phyloP scores from a whole-genome alignment of 495 filamentous ascomycete species.

The Penicillium daleae region DNA sequence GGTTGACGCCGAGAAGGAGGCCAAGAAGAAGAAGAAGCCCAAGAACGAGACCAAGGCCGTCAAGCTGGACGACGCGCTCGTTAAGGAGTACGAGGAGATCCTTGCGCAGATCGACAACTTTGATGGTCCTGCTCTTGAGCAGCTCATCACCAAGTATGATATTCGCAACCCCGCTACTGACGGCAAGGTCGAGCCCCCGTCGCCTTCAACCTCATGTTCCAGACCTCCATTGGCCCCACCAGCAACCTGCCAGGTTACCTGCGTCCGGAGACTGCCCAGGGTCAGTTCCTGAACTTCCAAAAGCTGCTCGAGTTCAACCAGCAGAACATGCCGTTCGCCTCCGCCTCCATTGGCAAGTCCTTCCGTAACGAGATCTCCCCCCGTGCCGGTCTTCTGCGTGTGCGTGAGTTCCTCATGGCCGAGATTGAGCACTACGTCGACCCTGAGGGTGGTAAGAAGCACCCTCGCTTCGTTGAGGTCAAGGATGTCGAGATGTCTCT shows the following conservation, averaged over 20 bases:
- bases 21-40: conserved; percentile 68
- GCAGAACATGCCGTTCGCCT: conserved; percentile 71
- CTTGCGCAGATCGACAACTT: conserved; percentile 77
- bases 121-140: conserved; percentile 63
- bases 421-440: conserved; percentile 78
- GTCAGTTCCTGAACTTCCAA: conserved; percentile 69
- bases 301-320: conserved; percentile 76
- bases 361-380: conserved; percentile 78
- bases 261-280: conserved; percentile 70
- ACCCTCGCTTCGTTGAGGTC: conserved; percentile 65
- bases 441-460: conserved; percentile 71
- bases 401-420: conserved; percentile 75
- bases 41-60: conserved; percentile 57
- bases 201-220: conserved; percentile 77
- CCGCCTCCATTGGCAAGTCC: conserved; percentile 75
- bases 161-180: conserved; percentile 67
- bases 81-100: conserved; percentile 69
- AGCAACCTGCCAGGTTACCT: conserved; percentile 66
- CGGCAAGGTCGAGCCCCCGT: conserved; percentile 63
- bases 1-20: conserved; percentile 66
- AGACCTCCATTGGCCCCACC: conserved; percentile 70
- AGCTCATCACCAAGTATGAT: conserved; percentile 64
- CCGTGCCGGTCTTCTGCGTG: conserved; percentile 66
- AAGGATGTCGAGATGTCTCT: conserved; percentile 65
- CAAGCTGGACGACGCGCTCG: conserved; percentile 65